Base-by-base conservation (phyloP, 805 yeast species). In the Teunomyces panamensis region DNA sequence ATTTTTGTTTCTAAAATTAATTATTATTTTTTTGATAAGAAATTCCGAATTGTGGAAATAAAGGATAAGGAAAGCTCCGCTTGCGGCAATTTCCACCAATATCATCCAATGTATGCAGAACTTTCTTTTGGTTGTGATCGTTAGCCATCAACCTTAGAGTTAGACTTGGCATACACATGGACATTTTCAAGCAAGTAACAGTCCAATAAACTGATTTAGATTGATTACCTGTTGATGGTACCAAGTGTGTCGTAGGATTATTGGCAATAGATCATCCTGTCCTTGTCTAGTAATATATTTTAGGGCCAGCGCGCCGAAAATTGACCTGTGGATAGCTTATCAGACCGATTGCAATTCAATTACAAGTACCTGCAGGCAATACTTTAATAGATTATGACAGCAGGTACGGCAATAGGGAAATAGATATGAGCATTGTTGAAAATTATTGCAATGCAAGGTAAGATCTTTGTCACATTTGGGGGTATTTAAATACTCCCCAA, bases 241-340 rank as follows among this genome's bases (percentile, higher is more conserved):
- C 34, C 4, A 32, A 13, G 14, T 13, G 3, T 30, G 11, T 11
- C 3, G 7, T 30, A 30, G 5, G 7, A 9, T 9, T 32, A 32
- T 10, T 32, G 16, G 9, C 34, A 32, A 32, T 3, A 13, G 8
- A 4, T n/a, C 14, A 13, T 5, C 5, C 6, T 32, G 9, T 13
- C 14, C 34, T 32, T 32, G 11, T 32, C 34, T 32, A 1, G 8
- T 8, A 29, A 9, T 9, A 13, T 32, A 13, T 13, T 32, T 13
- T 10, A 7, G 34, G 34, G 34, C 34, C 17, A 34, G 33, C 35
- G 46, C 29, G 35, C 46, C 39, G 35, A 27, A 29, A 17, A 16
- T 5, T 20, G 8, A 35, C 26, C 39, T 14, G 24, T 34, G 24
- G 33, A 34, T 34, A 16, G 4, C 39, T 35, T 35, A 35, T 35